These are phyloP conservation scores for Ophiostoma sp. DNA, from an alignment of 2,329 filamentous ascomycete species.

Conservation along the genomic window DNA sequence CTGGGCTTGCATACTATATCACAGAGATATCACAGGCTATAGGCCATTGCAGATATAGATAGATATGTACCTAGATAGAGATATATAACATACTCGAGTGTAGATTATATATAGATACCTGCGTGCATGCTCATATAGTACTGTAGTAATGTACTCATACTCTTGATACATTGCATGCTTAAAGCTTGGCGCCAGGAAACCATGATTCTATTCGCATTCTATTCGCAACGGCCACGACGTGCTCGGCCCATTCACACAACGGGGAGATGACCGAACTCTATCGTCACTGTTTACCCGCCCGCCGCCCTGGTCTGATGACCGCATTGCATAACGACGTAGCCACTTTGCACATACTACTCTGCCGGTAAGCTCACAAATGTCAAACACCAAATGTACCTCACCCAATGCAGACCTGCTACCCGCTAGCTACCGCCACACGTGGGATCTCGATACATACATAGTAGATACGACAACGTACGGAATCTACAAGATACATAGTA, in stretches of 20 bases:
- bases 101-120: too few relatives aligned
- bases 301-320: neutral
- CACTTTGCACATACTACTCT: neutral
- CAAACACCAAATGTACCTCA: neutral
- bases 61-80: too few relatives aligned
- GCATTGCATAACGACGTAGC: neutral
- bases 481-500: neutral
- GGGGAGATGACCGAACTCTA: neutral
- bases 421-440: constrained; percentile 7
- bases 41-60: too few relatives aligned
- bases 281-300: constrained; percentile 8
- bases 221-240: too few relatives aligned
- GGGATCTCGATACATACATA: neutral
- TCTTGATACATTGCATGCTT: too few relatives aligned
- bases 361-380: neutral
- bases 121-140: too few relatives aligned
- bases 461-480: neutral
- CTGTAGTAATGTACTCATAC: too few relatives aligned
- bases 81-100: too few relatives aligned
- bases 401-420: neutral
- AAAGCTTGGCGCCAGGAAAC: too few relatives aligned
- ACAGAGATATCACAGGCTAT: too few relatives aligned
- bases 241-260: neutral
- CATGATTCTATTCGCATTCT: too few relatives aligned
- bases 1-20: neutral